Percentiles rank a stretch among this genome's conserved stretches.
phyloP scores from a whole-genome alignment of 805 yeast genomes.

The Saccharomycopsis amapae region DNA sequence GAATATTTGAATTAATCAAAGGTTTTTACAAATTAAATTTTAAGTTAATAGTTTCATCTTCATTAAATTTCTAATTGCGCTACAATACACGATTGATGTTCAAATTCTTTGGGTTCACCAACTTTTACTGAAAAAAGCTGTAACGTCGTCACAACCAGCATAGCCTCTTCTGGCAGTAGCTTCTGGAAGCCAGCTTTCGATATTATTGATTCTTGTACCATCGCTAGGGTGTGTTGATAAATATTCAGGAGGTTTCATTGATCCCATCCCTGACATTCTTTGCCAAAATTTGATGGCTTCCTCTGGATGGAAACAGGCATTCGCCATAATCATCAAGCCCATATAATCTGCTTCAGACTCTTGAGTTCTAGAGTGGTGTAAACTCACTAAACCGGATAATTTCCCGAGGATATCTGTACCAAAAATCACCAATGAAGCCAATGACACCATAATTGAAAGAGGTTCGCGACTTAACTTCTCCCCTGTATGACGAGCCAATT shows the following conservation, averaged over 20 bases:
- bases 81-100: no score
- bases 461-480: constrained; percentile 81
- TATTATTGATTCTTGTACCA: constrained; percentile 59
- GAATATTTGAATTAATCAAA: no score
- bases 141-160: constrained; percentile 16
- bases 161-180: constrained; percentile 25
- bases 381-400: background rate
- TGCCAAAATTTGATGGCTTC: constrained; percentile 77
- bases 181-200: constrained; percentile 59
- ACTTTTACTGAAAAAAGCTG: constrained; percentile 11
- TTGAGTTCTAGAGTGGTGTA: constrained; percentile 62
- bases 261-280: constrained; percentile 25
- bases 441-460: constrained; percentile 41
- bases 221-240: constrained; percentile 88
- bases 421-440: constrained; percentile 32
- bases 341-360: constrained; percentile 95
- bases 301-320: constrained; percentile 76
- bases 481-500: constrained; percentile 83
- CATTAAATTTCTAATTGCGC: no score
- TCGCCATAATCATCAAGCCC: constrained; percentile 86
- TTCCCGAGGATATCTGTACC: background rate
- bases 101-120: no score
- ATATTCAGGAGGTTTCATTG: constrained; percentile 44
- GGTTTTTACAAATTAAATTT: no score
- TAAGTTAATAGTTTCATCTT: no score